Conservation (phyloP, 2,329 filamentous ascomycete species). For the Neopestalotiopsis sp. region DNA sequence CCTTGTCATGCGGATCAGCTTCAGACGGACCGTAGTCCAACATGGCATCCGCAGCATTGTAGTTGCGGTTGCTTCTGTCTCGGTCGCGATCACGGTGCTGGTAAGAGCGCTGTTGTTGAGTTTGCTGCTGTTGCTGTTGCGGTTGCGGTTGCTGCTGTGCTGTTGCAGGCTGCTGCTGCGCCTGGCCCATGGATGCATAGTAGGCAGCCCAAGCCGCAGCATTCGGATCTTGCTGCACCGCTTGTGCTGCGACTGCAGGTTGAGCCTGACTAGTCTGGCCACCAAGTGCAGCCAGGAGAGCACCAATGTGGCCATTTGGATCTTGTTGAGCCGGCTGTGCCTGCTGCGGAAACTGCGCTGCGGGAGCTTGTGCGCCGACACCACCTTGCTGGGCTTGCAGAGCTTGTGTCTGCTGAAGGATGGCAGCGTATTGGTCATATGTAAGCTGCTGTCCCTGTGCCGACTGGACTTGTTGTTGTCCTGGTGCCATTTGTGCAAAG, state of each 20-base stretch:
- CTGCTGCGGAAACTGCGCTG: slow-evolving; percentile 21
- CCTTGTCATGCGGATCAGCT: slow-evolving; percentile 23
- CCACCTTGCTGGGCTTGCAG: slow-evolving; percentile 16
- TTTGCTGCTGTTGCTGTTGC: slow-evolving; percentile 7
- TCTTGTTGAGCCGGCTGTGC: slow-evolving; percentile 25
- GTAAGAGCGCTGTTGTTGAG: slow-evolving; percentile 12
- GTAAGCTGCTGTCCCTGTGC: slow-evolving; percentile 6
- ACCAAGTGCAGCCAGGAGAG: slow-evolving; percentile 31
- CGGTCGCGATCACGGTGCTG: slow-evolving; percentile 14
- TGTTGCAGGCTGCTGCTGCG: not conserved
- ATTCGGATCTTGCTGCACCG: slow-evolving; percentile 14
- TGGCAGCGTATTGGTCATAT: slow-evolving; percentile 10
- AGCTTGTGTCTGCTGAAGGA: slow-evolving; percentile 17
- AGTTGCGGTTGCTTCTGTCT: slow-evolving; percentile 33
- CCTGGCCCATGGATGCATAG: slow-evolving; percentile 10
- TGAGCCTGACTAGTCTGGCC: slow-evolving; percentile 17
- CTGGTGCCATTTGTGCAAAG: slow-evolving; percentile 41
- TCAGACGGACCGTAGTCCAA: slow-evolving; percentile 21
- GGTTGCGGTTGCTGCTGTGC: not conserved
- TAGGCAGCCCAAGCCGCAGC: slow-evolving; percentile 21
- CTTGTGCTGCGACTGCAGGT: not conserved
- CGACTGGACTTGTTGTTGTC: slow-evolving; percentile 2
- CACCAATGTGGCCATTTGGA: slow-evolving; percentile 29
- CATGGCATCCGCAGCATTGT: slow-evolving; percentile 7
- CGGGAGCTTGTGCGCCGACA: slow-evolving; percentile 21